phyloP scores from a whole-genome alignment of 1,284 basidiomycete genomes.

The Trametes pubescens region DNA sequence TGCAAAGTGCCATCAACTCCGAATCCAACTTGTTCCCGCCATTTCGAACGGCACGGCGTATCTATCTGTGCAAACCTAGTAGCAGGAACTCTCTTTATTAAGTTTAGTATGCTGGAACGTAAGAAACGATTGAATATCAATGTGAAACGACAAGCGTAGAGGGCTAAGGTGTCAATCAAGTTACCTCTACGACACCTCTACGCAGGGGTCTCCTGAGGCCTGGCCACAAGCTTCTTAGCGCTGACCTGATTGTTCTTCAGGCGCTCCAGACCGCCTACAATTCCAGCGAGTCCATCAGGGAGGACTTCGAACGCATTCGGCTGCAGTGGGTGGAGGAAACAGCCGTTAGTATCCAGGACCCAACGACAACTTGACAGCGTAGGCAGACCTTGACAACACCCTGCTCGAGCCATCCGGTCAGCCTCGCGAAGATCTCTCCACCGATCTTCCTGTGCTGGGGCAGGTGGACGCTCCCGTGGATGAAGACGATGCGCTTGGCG shows the following conservation, averaged over 20 bases:
- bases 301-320: constrained; percentile 49
- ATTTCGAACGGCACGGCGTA: too few species aligned
- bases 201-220: constrained; percentile 54
- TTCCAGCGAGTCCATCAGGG: constrained; percentile 53
- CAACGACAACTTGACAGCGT: too few species aligned
- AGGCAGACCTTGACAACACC: constrained; percentile 14
- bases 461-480: constrained; percentile 3
- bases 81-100: too few species aligned
- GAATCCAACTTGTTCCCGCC: too few species aligned
- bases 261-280: constrained; percentile 51
- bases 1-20: too few species aligned
- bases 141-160: too few species aligned
- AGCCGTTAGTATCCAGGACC: too few species aligned
- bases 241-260: constrained; percentile 53
- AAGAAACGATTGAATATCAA: too few species aligned
- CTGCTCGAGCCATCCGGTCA: constrained; percentile 14
- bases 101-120: too few species aligned
- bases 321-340: constrained; percentile 12
- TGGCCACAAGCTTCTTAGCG: constrained; percentile 56
- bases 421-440: constrained; percentile 6
- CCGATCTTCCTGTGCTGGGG: neutral
- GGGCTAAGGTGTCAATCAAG: too few species aligned
- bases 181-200: too few species aligned
- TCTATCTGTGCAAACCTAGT: too few species aligned
- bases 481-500: constrained; percentile 10